A percentile compares a stretch with the other conserved stretches of the same genome.
These are phyloP conservation scores for Opeltia flavorubescens DNA, from an alignment of 495 filamentous ascomycete species.

Conservation along the genomic window DNA sequence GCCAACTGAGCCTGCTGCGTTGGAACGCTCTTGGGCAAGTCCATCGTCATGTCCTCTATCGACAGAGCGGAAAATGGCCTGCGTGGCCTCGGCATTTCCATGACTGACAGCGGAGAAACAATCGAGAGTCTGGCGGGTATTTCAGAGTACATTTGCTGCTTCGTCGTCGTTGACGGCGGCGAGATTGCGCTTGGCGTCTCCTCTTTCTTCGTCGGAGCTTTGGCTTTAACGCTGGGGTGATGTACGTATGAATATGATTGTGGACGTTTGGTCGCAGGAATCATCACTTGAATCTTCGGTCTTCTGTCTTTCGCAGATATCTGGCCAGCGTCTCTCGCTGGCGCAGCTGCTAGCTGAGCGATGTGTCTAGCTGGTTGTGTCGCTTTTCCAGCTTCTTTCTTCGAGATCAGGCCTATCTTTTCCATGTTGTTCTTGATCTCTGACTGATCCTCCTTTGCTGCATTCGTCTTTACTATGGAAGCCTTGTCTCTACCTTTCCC, in stretches of 20 bases:
- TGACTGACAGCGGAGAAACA: slow-evolving; percentile 18
- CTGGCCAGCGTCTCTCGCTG: slow-evolving; percentile 2
- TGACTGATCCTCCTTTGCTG: not conserved
- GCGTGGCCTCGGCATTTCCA: slow-evolving; percentile 20
- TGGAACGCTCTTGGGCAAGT: slow-evolving; percentile 6
- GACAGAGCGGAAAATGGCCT: slow-evolving; percentile 17
- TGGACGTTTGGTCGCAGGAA: slow-evolving; percentile 8
- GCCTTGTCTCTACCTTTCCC: slow-evolving; percentile 3
- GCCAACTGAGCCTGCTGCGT: slow-evolving; percentile 3
- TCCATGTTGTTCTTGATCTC: not conserved
- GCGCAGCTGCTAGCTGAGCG: not conserved
- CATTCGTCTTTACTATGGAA: slow-evolving; percentile 1
- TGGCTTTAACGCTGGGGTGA: slow-evolving; percentile 2
- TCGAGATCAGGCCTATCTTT: not conserved
- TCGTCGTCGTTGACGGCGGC: slow-evolving; percentile 12
- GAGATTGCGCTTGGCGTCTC: slow-evolving; percentile 9
- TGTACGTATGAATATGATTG: slow-evolving; percentile 9
- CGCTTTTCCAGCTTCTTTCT: not conserved
- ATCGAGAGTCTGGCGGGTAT: slow-evolving; percentile 13
- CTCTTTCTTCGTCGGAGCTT: not conserved
- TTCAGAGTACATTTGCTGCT: slow-evolving; percentile 3
- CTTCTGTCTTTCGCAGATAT: slow-evolving; percentile 9
- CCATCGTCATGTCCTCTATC: slow-evolving; percentile 15
- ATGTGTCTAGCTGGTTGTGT: not conserved
- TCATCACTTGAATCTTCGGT: slow-evolving; percentile 18